Conservation (phyloP, 129 eudicot species). For the Dittrichia graveolens region DNA sequence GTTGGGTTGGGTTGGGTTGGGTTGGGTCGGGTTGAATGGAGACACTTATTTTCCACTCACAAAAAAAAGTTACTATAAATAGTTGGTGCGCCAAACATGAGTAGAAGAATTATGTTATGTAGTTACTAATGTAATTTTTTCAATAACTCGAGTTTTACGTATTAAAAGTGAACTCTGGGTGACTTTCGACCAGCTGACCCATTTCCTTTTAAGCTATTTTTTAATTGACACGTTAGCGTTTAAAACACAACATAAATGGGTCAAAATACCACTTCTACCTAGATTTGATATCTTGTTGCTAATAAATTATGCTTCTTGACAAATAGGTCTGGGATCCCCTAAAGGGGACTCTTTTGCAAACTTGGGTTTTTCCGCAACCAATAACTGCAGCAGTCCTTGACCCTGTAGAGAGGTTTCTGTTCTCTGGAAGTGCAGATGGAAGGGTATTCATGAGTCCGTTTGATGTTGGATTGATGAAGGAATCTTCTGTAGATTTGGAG, state of each 20-base stretch:
- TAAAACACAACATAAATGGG: neutral
- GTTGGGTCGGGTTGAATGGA: slow-evolving; percentile 4
- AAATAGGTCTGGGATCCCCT: slow-evolving; percentile 42
- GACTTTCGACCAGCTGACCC: neutral
- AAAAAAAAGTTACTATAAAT: no score
- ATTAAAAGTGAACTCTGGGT: neutral
- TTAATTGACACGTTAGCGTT: neutral
- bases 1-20: neutral
- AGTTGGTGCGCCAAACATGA: neutral
- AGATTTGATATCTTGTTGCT: slow-evolving; percentile 8
- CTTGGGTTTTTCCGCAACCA: slow-evolving; percentile 37
- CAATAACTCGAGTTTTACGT: neutral
- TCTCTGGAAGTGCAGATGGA: slow-evolving; percentile 55
- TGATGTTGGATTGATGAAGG: slow-evolving; percentile 40
- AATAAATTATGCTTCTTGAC: slow-evolving; percentile 22
- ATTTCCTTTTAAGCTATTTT: no score
- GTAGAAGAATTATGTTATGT: neutral
- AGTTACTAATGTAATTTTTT: neutral
- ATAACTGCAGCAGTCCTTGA: slow-evolving; percentile 51
- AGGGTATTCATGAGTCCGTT: slow-evolving; percentile 42
- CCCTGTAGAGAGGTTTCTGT: slow-evolving; percentile 44
- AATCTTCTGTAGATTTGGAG: slow-evolving; percentile 17
- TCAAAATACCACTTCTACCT: neutral
- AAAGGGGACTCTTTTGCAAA: slow-evolving; percentile 41
- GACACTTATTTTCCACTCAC: neutral